phyloP scores from a whole-genome alignment of 2,329 filamentous ascomycete species.

The Raffaelea deltoideospora region DNA sequence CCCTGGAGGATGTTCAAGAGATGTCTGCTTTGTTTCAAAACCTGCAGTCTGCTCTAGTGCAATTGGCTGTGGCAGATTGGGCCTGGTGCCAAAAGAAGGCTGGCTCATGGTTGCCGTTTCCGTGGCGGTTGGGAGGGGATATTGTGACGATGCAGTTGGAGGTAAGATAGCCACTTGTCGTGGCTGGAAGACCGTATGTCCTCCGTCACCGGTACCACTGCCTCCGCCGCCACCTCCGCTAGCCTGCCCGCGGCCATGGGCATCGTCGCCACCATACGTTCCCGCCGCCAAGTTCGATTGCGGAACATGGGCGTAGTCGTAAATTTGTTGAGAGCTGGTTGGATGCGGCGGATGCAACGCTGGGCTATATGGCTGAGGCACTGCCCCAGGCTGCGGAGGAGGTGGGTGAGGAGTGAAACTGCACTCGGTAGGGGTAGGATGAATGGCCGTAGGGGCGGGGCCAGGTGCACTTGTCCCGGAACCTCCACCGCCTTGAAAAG shows the following conservation, averaged over 20 bases:
- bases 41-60: no score
- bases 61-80: slow-evolving; percentile 7
- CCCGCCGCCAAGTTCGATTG: not conserved
- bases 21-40: no score
- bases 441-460: no score
- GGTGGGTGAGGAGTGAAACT: no score
- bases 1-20: slow-evolving; percentile 32
- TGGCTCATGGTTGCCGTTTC: slow-evolving; percentile 19
- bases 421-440: slow-evolving; percentile 28
- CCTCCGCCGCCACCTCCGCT: no score
- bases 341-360: no score
- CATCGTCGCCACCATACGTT: not conserved
- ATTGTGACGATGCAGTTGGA: slow-evolving; percentile 19
- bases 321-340: no score
- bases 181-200: slow-evolving; percentile 18
- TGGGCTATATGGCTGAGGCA: slow-evolving; percentile 32
- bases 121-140: slow-evolving; percentile 29
- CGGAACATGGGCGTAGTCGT: no score
- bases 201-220: no score
- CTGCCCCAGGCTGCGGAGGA: slow-evolving; percentile 41
- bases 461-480: no score
- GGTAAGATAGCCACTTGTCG: slow-evolving; percentile 37
- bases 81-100: not conserved
- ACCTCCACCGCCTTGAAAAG: no score
- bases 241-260: slow-evolving; percentile 16